Evolutionary conservation across 2,329 filamentous ascomycete genomes (phyloP).

Genomic region (Blumeriella jaapii): DNA sequence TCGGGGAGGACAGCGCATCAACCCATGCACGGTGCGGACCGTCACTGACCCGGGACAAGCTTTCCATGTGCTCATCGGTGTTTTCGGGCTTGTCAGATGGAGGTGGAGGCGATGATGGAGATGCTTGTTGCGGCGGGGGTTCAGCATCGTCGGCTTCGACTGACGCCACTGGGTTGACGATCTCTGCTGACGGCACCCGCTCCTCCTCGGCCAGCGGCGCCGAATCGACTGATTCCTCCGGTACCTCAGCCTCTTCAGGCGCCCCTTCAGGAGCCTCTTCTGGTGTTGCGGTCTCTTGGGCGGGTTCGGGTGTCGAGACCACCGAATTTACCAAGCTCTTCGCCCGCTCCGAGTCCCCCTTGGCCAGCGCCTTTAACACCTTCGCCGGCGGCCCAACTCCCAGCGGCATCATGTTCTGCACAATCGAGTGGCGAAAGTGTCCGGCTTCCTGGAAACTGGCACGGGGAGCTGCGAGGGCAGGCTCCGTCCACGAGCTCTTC

Average conservation of each 20-base stretch:
- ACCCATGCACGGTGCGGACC: no score
- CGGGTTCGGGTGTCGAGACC: conserved; percentile 18
- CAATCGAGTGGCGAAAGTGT: conserved; percentile 60
- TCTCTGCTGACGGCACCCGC: not conserved
- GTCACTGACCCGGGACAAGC: no score
- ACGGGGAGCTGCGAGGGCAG: conserved; percentile 37
- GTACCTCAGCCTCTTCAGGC: conserved; percentile 10
- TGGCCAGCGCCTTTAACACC: conserved; percentile 27
- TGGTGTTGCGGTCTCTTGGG: conserved; percentile 14
- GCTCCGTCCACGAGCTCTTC: conserved; percentile 40
- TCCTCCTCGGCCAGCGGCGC: not conserved
- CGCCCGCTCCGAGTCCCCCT: conserved; percentile 3
- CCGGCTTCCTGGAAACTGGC: conserved; percentile 69
- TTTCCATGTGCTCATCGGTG: conserved; percentile 2
- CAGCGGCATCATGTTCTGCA: conserved; percentile 75
- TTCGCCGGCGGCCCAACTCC: conserved; percentile 57
- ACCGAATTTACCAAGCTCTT: conserved; percentile 17
- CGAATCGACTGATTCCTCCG: not conserved
- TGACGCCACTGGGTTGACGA: not conserved
- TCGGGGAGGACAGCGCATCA: no score
- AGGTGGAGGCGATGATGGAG: not conserved
- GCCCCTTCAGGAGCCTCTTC: not conserved
- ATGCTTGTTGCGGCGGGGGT: conserved; percentile 11
- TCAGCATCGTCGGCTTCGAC: conserved; percentile 12
- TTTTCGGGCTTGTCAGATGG: conserved; percentile 2